Evolutionary conservation across 2,329 filamentous ascomycete genomes (phyloP).

Genomic region (Calonectria multiphialidica): DNA sequence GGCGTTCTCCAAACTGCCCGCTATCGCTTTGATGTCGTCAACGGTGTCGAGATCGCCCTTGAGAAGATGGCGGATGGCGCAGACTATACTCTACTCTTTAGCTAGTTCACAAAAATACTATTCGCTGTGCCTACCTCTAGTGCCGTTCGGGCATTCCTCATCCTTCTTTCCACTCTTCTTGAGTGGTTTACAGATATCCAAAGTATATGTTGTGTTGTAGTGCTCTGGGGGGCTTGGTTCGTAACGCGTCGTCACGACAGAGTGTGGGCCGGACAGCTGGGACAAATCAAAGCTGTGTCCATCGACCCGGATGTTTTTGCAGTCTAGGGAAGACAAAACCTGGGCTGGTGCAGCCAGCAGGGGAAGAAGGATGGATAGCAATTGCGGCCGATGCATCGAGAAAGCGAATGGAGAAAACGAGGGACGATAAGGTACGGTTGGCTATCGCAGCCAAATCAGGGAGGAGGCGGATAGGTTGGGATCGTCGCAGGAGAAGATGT

Average conservation of each 20-base stretch:
- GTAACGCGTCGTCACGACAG: conserved; percentile 71
- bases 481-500: neutral
- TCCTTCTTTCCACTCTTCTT: conserved; percentile 68
- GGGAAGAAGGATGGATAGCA: conserved; percentile 51
- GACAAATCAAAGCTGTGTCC: conserved; percentile 73
- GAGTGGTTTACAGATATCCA: conserved; percentile 81
- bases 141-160: conserved; percentile 76
- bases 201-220: conserved; percentile 82
- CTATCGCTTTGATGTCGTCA: conserved; percentile 76
- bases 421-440: conserved; percentile 13
- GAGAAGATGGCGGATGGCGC: conserved; percentile 75
- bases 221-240: conserved; percentile 63
- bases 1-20: conserved; percentile 73
- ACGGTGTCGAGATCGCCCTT: conserved; percentile 62
- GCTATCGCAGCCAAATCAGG: conserved; percentile 15
- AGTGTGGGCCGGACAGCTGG: conserved; percentile 74
- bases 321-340: conserved; percentile 67
- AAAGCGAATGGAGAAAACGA: conserved; percentile 22
- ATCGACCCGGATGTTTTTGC: conserved; percentile 71
- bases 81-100: conserved; percentile 67
- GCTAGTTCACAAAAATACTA: neutral
- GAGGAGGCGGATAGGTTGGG: conserved; percentile 22
- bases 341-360: conserved; percentile 53
- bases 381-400: conserved; percentile 56
- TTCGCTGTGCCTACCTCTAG: conserved; percentile 66